Percentiles rank a stretch among this genome's conserved stretches.
These are phyloP conservation scores for Geranomyces michiganensis DNA, from an alignment of 192 early-diverging fungal species.

Conservation along the genomic window DNA sequence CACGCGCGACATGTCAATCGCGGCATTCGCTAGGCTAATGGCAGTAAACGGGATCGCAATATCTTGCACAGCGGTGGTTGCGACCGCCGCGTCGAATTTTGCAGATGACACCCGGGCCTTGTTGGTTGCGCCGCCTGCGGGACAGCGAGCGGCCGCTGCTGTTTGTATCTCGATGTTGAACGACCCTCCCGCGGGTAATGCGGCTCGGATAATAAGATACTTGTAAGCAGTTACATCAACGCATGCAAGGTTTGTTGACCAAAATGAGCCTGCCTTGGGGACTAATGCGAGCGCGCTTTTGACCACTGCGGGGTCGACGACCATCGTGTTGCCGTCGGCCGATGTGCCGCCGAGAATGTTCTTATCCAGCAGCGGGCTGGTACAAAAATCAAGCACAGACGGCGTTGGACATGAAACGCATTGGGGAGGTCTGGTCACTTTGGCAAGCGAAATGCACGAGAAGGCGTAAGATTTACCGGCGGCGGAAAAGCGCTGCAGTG, in stretches of 20 bases:
- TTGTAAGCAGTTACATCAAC: background rate
- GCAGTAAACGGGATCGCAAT: background rate
- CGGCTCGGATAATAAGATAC: background rate
- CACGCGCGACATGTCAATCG: background rate
- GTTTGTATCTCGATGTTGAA: conserved; percentile 5
- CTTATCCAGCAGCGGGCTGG: background rate
- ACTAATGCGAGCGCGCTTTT: background rate
- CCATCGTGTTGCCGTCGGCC: background rate
- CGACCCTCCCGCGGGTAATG: background rate
- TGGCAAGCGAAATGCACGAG: background rate
- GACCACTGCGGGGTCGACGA: background rate
- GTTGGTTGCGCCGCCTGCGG: background rate
- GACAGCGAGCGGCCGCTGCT: background rate
- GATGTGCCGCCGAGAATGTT: conserved; percentile 2
- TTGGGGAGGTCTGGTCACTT: background rate
- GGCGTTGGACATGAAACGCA: background rate
- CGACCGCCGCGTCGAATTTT: background rate
- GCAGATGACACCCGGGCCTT: background rate
- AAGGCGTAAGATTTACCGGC: background rate
- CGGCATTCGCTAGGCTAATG: background rate
- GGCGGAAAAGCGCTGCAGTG: background rate
- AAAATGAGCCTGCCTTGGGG: background rate
- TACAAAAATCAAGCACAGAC: background rate
- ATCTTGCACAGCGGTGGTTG: background rate
- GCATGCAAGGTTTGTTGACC: background rate